Conservation (phyloP, 139 green algal genomes). For the Chlamydomonas schloesseri region DNA sequence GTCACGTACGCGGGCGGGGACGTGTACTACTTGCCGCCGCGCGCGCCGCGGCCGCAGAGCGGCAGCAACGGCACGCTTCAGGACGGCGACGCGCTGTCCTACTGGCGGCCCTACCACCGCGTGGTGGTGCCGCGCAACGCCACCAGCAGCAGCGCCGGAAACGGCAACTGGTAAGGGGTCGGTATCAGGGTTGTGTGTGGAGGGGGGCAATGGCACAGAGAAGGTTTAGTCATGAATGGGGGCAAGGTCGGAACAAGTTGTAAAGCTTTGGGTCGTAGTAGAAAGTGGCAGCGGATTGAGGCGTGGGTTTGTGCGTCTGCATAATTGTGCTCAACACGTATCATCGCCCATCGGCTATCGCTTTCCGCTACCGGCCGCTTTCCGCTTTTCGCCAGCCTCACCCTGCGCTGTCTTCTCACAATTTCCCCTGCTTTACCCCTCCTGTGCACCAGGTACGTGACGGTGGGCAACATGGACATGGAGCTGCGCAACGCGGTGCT, state of each 20-base stretch:
- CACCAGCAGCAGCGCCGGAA: not conserved
- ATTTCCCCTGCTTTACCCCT: too few relatives aligned
- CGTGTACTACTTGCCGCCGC: not conserved
- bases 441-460: conserved; percentile 43
- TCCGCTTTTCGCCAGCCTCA: too few relatives aligned
- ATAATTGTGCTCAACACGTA: too few relatives aligned
- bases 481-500: not conserved
- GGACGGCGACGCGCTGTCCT: not conserved
- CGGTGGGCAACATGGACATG: conserved; percentile 12
- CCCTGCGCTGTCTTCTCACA: too few relatives aligned
- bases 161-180: not conserved
- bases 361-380: too few relatives aligned
- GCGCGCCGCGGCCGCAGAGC: not conserved
- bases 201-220: not conserved
- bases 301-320: too few relatives aligned
- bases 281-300: too few relatives aligned
- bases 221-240: too few relatives aligned
- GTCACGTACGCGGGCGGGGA: not conserved
- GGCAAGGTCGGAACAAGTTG: too few relatives aligned
- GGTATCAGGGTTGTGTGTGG: too few relatives aligned
- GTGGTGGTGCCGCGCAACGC: conserved; percentile 1
- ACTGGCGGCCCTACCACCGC: conserved; percentile 2
- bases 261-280: too few relatives aligned
- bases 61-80: not conserved
- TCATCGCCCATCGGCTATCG: too few relatives aligned